phyloP scores from a whole-genome alignment of 2,329 filamentous ascomycete genomes.

The Monosporascus sp. region DNA sequence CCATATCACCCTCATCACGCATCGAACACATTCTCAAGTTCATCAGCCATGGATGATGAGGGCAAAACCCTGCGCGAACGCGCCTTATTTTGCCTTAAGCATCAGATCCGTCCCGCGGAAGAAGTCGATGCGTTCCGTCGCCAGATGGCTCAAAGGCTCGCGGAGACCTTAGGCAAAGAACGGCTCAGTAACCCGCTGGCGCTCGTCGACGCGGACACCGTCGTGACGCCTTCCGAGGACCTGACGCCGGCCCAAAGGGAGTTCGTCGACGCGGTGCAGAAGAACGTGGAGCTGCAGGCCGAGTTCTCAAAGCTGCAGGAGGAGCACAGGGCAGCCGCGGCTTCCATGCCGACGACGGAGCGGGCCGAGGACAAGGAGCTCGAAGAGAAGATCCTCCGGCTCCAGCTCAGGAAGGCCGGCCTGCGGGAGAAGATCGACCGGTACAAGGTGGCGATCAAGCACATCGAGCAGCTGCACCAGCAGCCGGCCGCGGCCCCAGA shows the following conservation, averaged over 20 bases:
- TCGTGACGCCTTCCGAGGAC: conserved; percentile 30
- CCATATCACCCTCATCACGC: too few species aligned
- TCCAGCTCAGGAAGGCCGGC: conserved; percentile 46
- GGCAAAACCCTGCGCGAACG: conserved; percentile 29
- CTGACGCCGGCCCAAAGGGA: conserved; percentile 45
- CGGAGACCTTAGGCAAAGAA: conserved; percentile 39
- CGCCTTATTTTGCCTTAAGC: conserved; percentile 40
- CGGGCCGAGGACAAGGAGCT: conserved; percentile 15
- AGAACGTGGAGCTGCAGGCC: conserved; percentile 45
- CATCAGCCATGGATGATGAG: conserved; percentile 21
- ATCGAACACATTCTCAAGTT: not conserved
- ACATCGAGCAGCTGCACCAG: conserved; percentile 44
- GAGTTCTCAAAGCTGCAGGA: conserved; percentile 38
- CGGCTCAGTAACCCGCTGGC: conserved; percentile 41
- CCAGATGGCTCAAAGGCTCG: conserved; percentile 49
- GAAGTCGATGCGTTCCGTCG: conserved; percentile 52
- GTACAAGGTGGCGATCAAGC: conserved; percentile 44
- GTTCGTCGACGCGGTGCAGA: conserved; percentile 49
- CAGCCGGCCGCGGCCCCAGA: conserved; percentile 46
- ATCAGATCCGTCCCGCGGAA: conserved; percentile 52
- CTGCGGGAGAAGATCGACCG: conserved; percentile 47
- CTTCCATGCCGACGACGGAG: conserved; percentile 12
- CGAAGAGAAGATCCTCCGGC: conserved; percentile 32
- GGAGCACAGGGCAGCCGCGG: conserved; percentile 16
- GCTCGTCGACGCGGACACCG: conserved; percentile 36